Base-by-base conservation (phyloP, 305 asterid genomes). In the Ilex paraguariensis region DNA sequence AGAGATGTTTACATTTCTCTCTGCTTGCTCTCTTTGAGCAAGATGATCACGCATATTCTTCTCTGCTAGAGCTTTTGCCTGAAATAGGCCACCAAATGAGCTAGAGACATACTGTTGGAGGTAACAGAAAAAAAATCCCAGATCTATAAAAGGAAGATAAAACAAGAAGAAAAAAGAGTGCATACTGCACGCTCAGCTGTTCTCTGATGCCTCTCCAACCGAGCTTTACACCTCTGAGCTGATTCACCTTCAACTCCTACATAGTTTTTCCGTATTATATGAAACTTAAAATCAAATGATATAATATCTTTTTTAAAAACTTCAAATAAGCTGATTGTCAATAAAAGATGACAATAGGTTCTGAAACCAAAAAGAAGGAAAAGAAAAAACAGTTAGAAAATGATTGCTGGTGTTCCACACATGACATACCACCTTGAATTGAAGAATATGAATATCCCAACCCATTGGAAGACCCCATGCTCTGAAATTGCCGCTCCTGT, bases 1-100 rank as follows among this genome's bases (percentile, higher is more conserved):
- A 69, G 70, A 54, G 53, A 52, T 60, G 56, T 91, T n/a, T 80
- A 92, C 98, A 77, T 73, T 84, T 69, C 87, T 85, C 84, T 92
- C 97, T 65, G 83, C 95, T 73, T 81, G 86, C 77, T 92, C 98
- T 73, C 83, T 84, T 75, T 87, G 92, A 39, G 84, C 95, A 65
- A 87, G 85, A 79, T 84, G 89, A 75, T 90, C 98, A 49, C 97
- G 94, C 87, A 70, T 85, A 76, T 87, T 93, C 76, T 93, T 93
- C 91, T 90, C 98, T 17, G 96, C 96, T 59, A 93, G 77, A 63
- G 98, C 98, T 75, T 86, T 87, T 57, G 88, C 98, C 96, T 91
- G 84, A 80, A 70, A 91, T 50, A 66, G 63, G 62, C 59, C 73
- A 69, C 51, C 51, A 64, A 56, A 61, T 45, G 53, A 56, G 36